Evolutionary conservation across 306 rosid genomes (phyloP), one percentile per base, ranked within the genome.

Genomic region (Sphenostylis stenocarpa): DNA sequence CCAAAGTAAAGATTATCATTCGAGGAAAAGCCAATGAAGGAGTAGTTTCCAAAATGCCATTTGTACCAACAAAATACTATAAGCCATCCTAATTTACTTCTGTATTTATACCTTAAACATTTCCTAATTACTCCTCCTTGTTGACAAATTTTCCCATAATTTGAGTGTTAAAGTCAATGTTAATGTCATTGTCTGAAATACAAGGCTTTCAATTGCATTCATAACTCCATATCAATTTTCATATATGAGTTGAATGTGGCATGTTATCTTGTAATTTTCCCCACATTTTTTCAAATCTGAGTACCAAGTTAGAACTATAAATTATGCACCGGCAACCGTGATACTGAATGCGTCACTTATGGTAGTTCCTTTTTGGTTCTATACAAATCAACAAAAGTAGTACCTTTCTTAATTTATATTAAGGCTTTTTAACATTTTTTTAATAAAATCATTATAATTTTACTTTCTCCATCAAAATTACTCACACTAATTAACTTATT

Each of bases 11-110:
- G 92, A 88, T 96, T 41, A 23, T 90, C 39, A 81, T 92, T 71
- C 85, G 99, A 81, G 99, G 97, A 78, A 96, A 96, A 87, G 55
- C 86, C 72, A 88, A 92, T 31, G 99, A 96, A 77, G 99, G 98
- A 38, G 89, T 87, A 56, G 91, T 92, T 77, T 91, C 99, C 7
- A 96, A 92, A 80, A 91, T 96, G 98, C 99, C 98, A 16, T 95
- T 95, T 70, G 97, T 95, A 49, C 96, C 99, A 39, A 86, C 99
- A 76, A 95, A 88, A 65, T 95, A 95, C 94, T 95, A 92, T 78
- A 95, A 91, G 96, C 99, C 97, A 14, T 44, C 95, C 20, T 90
- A 51, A 87, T 85, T 79, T 39, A 29, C 24, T 60, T 60, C 44
- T 31, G 33, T 43, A 58, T 58, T 73, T 83, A 9, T 77, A 48